phyloP scores from a whole-genome alignment of 257 asterid species.

The Nicotiana sylvestris region DNA sequence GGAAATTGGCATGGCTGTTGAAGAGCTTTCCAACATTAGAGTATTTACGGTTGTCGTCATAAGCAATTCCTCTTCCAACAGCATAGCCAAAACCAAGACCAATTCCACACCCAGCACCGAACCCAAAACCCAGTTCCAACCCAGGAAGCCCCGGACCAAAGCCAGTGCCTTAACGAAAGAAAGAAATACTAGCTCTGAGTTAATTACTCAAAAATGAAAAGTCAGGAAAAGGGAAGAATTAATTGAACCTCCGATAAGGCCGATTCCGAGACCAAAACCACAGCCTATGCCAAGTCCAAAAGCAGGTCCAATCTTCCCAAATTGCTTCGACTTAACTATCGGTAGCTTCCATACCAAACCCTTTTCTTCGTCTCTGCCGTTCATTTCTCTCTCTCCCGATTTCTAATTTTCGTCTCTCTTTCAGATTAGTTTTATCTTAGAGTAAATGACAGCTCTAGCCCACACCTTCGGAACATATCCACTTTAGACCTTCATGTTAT shows the following conservation, averaged over 20 bases:
- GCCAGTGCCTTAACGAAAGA: constrained; percentile 50
- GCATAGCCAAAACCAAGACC: constrained; percentile 93
- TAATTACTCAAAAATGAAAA: background rate
- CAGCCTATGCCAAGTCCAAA: constrained; percentile 88
- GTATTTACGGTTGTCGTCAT: constrained; percentile 51
- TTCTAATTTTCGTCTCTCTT: background rate
- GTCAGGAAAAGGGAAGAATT: background rate
- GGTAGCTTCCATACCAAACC: constrained; percentile 86
- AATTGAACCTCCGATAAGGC: constrained; percentile 61
- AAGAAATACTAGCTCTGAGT: background rate
- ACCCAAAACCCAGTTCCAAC: constrained; percentile 69
- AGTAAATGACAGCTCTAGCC: background rate
- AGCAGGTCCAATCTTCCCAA: constrained; percentile 81
- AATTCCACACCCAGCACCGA: constrained; percentile 88
- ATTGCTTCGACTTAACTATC: constrained; percentile 41
- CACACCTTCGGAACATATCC: background rate
- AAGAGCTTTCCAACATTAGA: constrained; percentile 47
- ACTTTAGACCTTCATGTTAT: background rate
- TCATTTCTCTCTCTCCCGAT: background rate
- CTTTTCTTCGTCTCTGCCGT: constrained; percentile 35
- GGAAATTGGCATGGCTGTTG: constrained; percentile 27
- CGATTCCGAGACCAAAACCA: constrained; percentile 73
- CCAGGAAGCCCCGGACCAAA: constrained; percentile 84
- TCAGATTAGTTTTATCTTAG: background rate
- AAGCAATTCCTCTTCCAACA: constrained; percentile 69